phyloP scores from a whole-genome alignment of 768 basidiomycete species.

The Kondoa malvinella region DNA sequence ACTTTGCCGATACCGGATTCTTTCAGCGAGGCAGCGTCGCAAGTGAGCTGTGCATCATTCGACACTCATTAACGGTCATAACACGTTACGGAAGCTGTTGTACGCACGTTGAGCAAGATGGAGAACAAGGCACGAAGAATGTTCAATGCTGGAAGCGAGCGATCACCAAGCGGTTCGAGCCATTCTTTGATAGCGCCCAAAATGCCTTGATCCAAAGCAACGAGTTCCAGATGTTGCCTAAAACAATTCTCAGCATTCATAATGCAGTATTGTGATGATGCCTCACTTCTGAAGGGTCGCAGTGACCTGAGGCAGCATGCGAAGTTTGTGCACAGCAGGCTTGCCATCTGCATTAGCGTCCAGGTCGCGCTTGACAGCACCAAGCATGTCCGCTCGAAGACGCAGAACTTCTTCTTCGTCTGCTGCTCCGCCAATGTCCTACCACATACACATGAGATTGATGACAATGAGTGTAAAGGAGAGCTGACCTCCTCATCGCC shows the following conservation, averaged over 20 bases:
- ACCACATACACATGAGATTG: neutral
- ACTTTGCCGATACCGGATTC: slow-evolving; percentile 77
- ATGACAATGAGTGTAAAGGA: neutral
- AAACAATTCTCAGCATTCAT: slow-evolving; percentile 1
- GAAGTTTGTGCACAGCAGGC: slow-evolving; percentile 71
- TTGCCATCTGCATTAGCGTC: slow-evolving; percentile 58
- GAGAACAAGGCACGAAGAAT: slow-evolving; percentile 85
- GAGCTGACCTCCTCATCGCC: slow-evolving; percentile 20
- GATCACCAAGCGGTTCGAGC: slow-evolving; percentile 87
- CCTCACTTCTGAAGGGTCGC: slow-evolving; percentile 77
- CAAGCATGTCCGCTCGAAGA: slow-evolving; percentile 74
- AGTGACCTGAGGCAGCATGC: slow-evolving; percentile 73
- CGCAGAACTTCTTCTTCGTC: slow-evolving; percentile 80
- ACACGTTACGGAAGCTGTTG: neutral
- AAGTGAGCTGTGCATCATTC: slow-evolving; percentile 49
- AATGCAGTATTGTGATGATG: slow-evolving; percentile 11
- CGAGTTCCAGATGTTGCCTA: slow-evolving; percentile 69
- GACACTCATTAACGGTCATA: neutral
- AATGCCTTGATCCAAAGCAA: slow-evolving; percentile 87
- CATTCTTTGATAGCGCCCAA: slow-evolving; percentile 73
- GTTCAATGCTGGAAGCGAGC: slow-evolving; percentile 80
- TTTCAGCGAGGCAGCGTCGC: slow-evolving; percentile 76
- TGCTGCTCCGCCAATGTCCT: slow-evolving; percentile 48
- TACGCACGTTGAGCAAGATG: slow-evolving; percentile 45
- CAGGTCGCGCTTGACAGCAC: slow-evolving; percentile 68